phyloP scores from a whole-genome alignment of 1,284 basidiomycete species.

The Trametes hirsuta region DNA sequence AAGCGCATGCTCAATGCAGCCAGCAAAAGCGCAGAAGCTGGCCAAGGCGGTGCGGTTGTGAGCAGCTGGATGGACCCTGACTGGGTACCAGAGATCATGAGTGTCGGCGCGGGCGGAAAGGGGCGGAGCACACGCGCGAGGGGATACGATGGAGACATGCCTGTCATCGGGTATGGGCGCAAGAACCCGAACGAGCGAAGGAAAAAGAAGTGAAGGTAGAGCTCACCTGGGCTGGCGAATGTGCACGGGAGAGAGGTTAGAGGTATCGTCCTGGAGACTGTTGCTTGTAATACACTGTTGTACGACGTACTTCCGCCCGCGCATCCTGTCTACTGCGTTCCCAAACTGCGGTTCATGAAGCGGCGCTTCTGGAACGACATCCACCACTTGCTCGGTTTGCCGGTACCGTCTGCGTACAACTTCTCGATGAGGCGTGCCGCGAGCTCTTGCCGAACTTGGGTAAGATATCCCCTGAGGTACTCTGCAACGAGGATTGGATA shows the following conservation, averaged over 20 bases:
- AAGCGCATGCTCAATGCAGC: conserved; percentile 70
- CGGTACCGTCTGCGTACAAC: conserved; percentile 85
- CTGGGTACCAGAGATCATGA: conserved; percentile 89
- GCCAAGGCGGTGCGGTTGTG: conserved; percentile 53
- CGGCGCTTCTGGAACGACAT: conserved; percentile 98
- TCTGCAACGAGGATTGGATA: conserved; percentile 48
- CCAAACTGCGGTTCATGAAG: conserved; percentile 91
- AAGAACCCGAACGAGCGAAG: conserved; percentile 86
- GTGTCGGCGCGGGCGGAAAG: conserved; percentile 74
- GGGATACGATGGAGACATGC: conserved; percentile 69
- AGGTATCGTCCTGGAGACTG: conserved; percentile 21
- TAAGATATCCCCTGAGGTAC: conserved; percentile 88
- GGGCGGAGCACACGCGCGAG: conserved; percentile 58
- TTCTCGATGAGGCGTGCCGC: conserved; percentile 85
- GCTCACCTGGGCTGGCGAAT: neutral
- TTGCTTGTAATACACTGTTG: conserved; percentile 33
- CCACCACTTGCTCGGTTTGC: conserved; percentile 99
- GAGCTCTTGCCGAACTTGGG: conserved; percentile 92
- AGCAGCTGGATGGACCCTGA: conserved; percentile 95
- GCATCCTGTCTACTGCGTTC: conserved; percentile 44
- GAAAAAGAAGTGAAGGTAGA: conserved; percentile 50
- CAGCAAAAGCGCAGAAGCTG: conserved; percentile 52
- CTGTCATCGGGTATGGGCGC: conserved; percentile 81
- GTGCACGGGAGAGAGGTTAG: conserved; percentile 2
- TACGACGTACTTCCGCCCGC: conserved; percentile 19